Conservation (phyloP, 805 yeast species). For the Myxozyma monticola region DNA sequence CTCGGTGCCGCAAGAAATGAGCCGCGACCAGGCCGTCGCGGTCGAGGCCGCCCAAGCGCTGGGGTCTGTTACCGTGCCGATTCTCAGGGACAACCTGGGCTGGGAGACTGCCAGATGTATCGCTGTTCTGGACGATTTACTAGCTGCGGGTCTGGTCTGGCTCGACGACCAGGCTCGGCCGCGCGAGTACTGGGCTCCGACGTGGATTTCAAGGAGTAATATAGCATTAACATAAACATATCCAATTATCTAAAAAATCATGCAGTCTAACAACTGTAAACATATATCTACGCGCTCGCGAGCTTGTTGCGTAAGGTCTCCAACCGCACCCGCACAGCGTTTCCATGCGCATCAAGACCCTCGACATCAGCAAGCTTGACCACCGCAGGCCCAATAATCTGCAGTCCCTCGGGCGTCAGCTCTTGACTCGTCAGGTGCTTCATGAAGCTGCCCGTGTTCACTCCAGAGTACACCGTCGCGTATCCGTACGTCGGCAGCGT, state of each 20-base stretch:
- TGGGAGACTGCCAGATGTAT: constrained; percentile 70
- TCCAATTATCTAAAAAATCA: background rate
- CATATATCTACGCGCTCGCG: too few relatives aligned
- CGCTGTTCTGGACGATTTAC: constrained; percentile 64
- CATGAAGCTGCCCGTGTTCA: constrained; percentile 92
- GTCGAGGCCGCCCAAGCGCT: constrained; percentile 73
- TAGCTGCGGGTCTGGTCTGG: constrained; percentile 83
- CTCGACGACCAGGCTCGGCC: constrained; percentile 53
- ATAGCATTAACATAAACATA: background rate
- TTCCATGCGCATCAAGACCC: constrained; percentile 96
- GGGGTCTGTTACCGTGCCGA: constrained; percentile 67
- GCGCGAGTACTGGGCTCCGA: constrained; percentile 42
- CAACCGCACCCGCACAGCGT: constrained; percentile 94
- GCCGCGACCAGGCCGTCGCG: constrained; percentile 66
- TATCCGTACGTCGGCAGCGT: constrained; percentile 98
- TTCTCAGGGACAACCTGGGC: constrained; percentile 68
- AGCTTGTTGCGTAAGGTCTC: constrained; percentile 47
- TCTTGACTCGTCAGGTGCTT: constrained; percentile 94
- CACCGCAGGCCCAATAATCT: constrained; percentile 91
- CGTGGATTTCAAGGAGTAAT: constrained; percentile 31
- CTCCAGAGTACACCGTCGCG: constrained; percentile 96
- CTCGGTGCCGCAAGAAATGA: constrained; percentile 62
- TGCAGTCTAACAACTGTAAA: too few relatives aligned
- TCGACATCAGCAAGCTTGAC: constrained; percentile 95
- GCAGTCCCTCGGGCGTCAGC: constrained; percentile 79